phyloP scores from a whole-genome alignment of 768 basidiomycete genomes.

The Porpolomopsis calyptriformis region DNA sequence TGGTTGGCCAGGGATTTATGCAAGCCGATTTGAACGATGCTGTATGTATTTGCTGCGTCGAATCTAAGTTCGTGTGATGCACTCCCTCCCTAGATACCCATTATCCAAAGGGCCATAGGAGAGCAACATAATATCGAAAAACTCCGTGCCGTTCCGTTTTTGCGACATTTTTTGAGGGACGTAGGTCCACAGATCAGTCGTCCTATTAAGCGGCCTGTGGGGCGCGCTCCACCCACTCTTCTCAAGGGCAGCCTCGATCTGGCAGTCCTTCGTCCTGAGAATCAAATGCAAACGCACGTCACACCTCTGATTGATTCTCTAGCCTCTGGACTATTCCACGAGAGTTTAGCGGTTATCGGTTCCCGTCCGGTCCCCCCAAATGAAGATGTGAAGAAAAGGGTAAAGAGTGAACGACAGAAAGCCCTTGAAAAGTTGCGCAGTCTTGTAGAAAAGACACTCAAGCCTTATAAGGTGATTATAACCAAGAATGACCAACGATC shows the following conservation, averaged over 20 bases:
- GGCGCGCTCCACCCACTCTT: slow-evolving; percentile 11
- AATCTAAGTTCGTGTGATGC: neutral
- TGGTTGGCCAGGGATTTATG: slow-evolving; percentile 2
- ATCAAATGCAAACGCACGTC: slow-evolving; percentile 48
- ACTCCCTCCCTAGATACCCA: neutral
- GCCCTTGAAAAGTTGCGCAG: slow-evolving; percentile 18
- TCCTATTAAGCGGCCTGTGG: neutral
- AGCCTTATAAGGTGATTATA: slow-evolving; percentile 15
- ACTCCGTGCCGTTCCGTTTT: slow-evolving; percentile 4
- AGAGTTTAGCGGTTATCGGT: slow-evolving; percentile 45
- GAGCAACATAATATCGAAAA: slow-evolving; percentile 8
- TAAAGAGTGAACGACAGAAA: slow-evolving; percentile 11
- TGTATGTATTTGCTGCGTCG: neutral
- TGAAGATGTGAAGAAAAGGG: slow-evolving; percentile 18
- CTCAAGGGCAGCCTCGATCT: slow-evolving; percentile 40
- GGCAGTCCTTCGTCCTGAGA: slow-evolving; percentile 43
- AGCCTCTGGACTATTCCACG: slow-evolving; percentile 41
- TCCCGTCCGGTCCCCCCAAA: slow-evolving; percentile 24
- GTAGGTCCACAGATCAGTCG: neutral
- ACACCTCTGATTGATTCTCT: slow-evolving; percentile 48
- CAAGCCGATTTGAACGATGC: slow-evolving; percentile 7
- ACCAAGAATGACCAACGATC: slow-evolving; percentile 10
- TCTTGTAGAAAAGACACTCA: slow-evolving; percentile 19
- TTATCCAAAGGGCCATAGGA: slow-evolving; percentile 4
- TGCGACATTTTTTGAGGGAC: slow-evolving; percentile 7